Evolutionary conservation across 352 stramenopile species (phyloP), one percentile per base, ranked within the genome.

Genomic region (Pythium folliculosum): DNA sequence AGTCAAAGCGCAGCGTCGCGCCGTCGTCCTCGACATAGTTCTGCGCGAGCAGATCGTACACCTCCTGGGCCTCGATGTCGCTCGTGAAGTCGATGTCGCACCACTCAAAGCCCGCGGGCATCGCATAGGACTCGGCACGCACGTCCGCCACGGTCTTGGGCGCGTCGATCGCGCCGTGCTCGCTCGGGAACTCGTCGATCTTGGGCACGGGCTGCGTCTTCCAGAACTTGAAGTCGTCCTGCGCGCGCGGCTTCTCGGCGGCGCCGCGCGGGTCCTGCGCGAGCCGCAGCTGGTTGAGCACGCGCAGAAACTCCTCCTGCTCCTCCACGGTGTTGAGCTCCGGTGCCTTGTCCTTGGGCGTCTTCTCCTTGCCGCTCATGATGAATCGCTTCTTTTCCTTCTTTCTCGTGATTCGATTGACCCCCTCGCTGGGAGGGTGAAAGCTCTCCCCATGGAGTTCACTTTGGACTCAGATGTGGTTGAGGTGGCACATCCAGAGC

Each of bases 1-100:
- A 97, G 69, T 96, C 90, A 57, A 97, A 97, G 35, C 97, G 93
- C 86, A 99, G 99, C 71, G 98, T 97, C 67, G 82, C 86, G 77
- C 98, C 97, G 74, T 99, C 97, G 76, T 99, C 98, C 73, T 99
- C 97, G 12, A 99, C 97, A 72, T 99, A 99, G 78, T 99, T 99
- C 67, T 97, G 83, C 17, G 89, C 96, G 5, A 99, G 83, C 37
- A 99, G 75, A 9, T 94, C 92, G 76, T 99, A 99, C 14, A 99
- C 81, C 77, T 99, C 96, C 19, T 96, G 32, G 7, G 63, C 76
- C 45, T 98, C 58, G 0, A 63, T 69, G 17, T 78, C 65, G 67
- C 98, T 71, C 51, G 65, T 91, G 16, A 99, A 82, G 73, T 99
- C 94, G 10, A 98, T 30, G 9, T 92, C 75, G 61, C 58, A 75